A percentile compares a stretch with the other conserved stretches of the same genome.
phyloP scores from a whole-genome alignment of 371 early-diverging fungal species.

The Nematocida ausubeli region DNA sequence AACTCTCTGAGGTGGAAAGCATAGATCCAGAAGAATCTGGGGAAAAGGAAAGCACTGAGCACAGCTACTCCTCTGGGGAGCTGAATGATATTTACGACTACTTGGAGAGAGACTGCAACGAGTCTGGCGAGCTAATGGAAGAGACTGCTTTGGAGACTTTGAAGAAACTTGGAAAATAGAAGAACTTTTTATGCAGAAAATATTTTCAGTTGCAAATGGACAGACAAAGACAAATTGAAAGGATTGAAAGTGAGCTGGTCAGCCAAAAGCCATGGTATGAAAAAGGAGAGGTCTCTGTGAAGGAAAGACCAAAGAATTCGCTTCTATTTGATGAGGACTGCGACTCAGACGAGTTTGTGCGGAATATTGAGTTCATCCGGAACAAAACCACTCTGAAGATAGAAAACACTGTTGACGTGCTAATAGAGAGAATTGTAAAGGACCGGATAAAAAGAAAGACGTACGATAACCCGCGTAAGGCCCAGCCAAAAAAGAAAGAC shows the following conservation, averaged over 20 bases:
- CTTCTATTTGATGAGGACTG: slow-evolving; percentile 27
- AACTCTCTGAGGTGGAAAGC: neutral
- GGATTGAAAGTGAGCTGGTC: slow-evolving; percentile 39
- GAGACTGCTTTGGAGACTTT: slow-evolving; percentile 30
- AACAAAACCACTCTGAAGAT: slow-evolving; percentile 41
- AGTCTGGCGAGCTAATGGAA: slow-evolving; percentile 18
- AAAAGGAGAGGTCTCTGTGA: slow-evolving; percentile 46
- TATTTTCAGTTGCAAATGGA: slow-evolving; percentile 32
- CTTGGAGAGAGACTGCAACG: slow-evolving; percentile 8
- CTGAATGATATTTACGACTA: slow-evolving; percentile 16
- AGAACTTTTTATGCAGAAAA: slow-evolving; percentile 1
- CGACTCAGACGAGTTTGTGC: slow-evolving; percentile 6
- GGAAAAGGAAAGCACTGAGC: slow-evolving; percentile 2
- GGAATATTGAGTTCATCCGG: slow-evolving; percentile 36
- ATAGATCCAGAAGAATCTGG: neutral
- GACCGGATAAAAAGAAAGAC: slow-evolving; percentile 37
- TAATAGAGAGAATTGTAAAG: slow-evolving; percentile 31
- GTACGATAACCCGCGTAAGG: slow-evolving; percentile 48
- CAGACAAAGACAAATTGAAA: slow-evolving; percentile 20
- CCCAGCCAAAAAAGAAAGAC: neutral
- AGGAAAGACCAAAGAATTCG: slow-evolving; percentile 48
- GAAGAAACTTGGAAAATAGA: slow-evolving; percentile 16
- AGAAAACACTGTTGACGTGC: slow-evolving; percentile 3
- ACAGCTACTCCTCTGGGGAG: slow-evolving; percentile 2
- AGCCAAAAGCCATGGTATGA: slow-evolving; percentile 39